phyloP scores from a whole-genome alignment of 192 early-diverging fungal species.

The Podila epigama region DNA sequence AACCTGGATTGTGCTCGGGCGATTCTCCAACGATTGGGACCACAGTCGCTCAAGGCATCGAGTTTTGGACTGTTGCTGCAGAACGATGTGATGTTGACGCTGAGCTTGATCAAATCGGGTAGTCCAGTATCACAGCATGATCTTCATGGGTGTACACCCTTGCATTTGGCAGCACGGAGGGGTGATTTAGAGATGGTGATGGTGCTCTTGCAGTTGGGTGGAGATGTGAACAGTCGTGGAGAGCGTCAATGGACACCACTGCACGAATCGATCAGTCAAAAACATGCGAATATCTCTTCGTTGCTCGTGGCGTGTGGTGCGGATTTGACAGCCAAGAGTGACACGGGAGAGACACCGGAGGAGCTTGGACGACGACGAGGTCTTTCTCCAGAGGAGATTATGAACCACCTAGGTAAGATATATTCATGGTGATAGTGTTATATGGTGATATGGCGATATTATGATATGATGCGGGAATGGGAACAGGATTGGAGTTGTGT shows the following conservation, averaged over 20 bases:
- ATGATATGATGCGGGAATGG: no score
- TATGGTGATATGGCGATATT: no score
- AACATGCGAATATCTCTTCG: constrained; percentile 35
- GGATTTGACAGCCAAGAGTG: constrained; percentile 13
- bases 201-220: constrained; percentile 61
- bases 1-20: constrained; percentile 41
- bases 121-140: constrained; percentile 47
- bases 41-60: constrained; percentile 13
- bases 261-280: constrained; percentile 50
- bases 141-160: constrained; percentile 66
- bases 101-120: constrained; percentile 47
- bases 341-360: constrained; percentile 34
- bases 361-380: constrained; percentile 34
- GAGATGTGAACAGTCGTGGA: constrained; percentile 66
- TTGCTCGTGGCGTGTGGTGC: constrained; percentile 45
- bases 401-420: constrained; percentile 28
- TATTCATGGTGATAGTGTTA: background rate
- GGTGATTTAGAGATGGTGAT: constrained; percentile 60
- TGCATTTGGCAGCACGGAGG: constrained; percentile 71
- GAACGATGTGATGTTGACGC: constrained; percentile 51
- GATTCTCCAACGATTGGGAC: constrained; percentile 41
- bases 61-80: constrained; percentile 48
- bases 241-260: constrained; percentile 50
- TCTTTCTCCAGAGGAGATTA: constrained; percentile 8
- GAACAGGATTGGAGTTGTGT: no score